phyloP scores from a whole-genome alignment of 805 yeast genomes.

The Ogataea neopini region DNA sequence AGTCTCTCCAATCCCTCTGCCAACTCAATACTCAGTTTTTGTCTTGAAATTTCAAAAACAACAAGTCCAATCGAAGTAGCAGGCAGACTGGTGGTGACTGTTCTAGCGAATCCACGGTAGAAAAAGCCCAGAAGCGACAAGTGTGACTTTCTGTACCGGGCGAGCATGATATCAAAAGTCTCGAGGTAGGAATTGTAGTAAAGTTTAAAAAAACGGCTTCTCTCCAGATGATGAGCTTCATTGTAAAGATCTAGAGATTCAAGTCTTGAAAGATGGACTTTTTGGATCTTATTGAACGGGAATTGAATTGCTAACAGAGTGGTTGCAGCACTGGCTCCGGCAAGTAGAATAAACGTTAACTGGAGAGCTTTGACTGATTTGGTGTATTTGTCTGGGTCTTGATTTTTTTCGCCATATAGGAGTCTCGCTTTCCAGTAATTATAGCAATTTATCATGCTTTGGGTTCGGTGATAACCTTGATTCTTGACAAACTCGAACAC shows the following conservation, averaged over 20 bases:
- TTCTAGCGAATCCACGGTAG: constrained; percentile 75
- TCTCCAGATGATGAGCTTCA: constrained; percentile 32
- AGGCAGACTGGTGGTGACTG: constrained; percentile 77
- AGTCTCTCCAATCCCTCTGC: constrained; percentile 17
- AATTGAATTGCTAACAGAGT: constrained; percentile 76
- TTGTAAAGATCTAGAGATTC: constrained; percentile 75
- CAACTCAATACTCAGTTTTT: constrained; percentile 33
- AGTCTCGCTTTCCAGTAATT: constrained; percentile 36
- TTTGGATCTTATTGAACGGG: constrained; percentile 79
- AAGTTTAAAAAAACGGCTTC: constrained; percentile 40
- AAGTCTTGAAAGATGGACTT: constrained; percentile 72
- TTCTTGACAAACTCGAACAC: constrained; percentile 80
- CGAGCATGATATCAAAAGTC: constrained; percentile 61
- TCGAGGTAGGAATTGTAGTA: constrained; percentile 78
- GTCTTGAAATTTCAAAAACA: constrained; percentile 79
- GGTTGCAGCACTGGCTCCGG: constrained; percentile 87
- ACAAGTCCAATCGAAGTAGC: constrained; percentile 85
- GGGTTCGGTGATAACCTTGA: constrained; percentile 53
- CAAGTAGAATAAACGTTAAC: constrained; percentile 70
- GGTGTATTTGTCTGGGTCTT: constrained; percentile 21
- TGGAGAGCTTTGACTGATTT: constrained; percentile 48
- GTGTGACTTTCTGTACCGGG: constrained; percentile 54
- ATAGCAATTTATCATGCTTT: constrained; percentile 45
- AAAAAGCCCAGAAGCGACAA: constrained; percentile 63
- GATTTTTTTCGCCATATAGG: constrained; percentile 18